These are phyloP conservation scores for Raphidocelis subcapitata DNA, from an alignment of 139 green algal genomes.

Conservation along the genomic window DNA sequence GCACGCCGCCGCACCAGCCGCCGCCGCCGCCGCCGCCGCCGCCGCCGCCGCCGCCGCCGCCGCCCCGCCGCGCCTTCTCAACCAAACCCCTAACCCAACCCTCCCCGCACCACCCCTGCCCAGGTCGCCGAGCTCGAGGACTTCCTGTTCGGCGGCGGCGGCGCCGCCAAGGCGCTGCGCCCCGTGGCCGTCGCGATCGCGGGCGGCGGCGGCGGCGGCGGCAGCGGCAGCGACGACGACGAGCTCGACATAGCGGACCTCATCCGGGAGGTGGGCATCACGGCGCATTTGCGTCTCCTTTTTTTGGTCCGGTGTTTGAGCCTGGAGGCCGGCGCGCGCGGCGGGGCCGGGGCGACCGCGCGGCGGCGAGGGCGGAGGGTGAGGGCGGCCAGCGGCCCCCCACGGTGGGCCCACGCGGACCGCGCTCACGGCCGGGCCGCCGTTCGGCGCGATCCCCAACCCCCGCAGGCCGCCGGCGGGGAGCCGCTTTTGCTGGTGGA, in stretches of 20 bases:
- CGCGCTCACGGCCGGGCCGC: no score
- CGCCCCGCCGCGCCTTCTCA: no score
- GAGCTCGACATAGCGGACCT: constrained; percentile 26
- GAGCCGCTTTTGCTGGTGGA: constrained; percentile 25
- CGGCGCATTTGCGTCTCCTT: neutral
- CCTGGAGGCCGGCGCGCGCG: neutral
- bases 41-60: no score
- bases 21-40: no score
- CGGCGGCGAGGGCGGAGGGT: no score
- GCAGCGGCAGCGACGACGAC: constrained; percentile 8
- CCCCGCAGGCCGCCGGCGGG: neutral
- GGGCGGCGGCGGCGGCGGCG: no score
- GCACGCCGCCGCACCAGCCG: no score
- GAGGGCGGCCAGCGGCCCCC: no score
- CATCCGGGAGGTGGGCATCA: constrained; percentile 11
- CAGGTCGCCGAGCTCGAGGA: constrained; percentile 56
- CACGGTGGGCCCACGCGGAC: neutral
- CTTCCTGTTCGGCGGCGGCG: constrained; percentile 40
- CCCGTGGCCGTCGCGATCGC: no score
- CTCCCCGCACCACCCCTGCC: neutral
- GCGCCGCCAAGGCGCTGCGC: no score
- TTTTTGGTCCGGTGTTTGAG: neutral
- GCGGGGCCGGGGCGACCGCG: neutral
- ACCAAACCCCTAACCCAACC: no score
- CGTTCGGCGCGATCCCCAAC: neutral